These are phyloP conservation scores for Blastobotrys proliferans DNA, from an alignment of 1,139 yeast genomes.

Conservation along the genomic window DNA sequence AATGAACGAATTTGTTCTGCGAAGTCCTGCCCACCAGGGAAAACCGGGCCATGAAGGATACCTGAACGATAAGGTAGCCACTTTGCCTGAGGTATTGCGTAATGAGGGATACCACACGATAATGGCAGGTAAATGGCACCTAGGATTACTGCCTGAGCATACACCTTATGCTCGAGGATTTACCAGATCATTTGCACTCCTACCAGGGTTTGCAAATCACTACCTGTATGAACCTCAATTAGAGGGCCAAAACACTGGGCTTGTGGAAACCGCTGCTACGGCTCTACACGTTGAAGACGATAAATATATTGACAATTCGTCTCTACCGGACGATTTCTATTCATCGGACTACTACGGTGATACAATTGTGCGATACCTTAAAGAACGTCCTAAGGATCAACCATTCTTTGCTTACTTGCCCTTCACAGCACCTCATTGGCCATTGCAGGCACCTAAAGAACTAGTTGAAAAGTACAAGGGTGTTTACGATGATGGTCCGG, in stretches of 20 bases:
- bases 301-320: conserved; percentile 35
- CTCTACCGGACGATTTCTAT: conserved; percentile 47
- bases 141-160: conserved; percentile 45
- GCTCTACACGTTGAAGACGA: conserved; percentile 41
- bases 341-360: conserved; percentile 45
- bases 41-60: conserved; percentile 58
- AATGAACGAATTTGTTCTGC: conserved; percentile 49
- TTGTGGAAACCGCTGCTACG: conserved; percentile 15
- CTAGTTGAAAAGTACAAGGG: conserved; percentile 47
- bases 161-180: conserved; percentile 53
- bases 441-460: conserved; percentile 52
- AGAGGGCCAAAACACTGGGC: conserved; percentile 4
- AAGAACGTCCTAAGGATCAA: conserved; percentile 25
- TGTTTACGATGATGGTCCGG: conserved; percentile 48
- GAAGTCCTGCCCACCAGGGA: conserved; percentile 26
- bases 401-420: conserved; percentile 53
- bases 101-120: conserved; percentile 49
- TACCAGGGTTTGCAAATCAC: conserved; percentile 60
- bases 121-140: conserved; percentile 57
- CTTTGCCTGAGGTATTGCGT: conserved; percentile 49
- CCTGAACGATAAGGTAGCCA: conserved; percentile 49
- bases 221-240: conserved; percentile 44
- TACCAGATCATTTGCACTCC: conserved; percentile 46
- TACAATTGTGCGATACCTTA: conserved; percentile 39
- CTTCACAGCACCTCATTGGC: conserved; percentile 62